These are phyloP conservation scores for Boletus reticulatus DNA, from an alignment of 768 basidiomycete genomes.

Conservation along the genomic window DNA sequence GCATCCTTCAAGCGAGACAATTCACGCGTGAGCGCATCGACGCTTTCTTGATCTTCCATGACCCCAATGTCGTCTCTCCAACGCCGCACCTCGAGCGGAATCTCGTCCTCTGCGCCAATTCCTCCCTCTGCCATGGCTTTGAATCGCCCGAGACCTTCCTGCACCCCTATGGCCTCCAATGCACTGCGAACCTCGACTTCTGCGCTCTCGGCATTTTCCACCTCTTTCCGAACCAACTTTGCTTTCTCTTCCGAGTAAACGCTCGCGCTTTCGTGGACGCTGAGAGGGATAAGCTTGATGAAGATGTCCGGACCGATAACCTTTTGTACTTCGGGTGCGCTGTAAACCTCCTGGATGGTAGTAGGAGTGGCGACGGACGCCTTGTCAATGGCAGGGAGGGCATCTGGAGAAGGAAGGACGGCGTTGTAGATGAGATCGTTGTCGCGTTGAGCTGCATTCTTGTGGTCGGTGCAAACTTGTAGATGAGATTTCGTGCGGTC, in stretches of 20 bases:
- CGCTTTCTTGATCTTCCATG: slow-evolving; percentile 65
- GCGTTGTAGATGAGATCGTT: slow-evolving; percentile 99
- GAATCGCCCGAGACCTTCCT: slow-evolving; percentile 65
- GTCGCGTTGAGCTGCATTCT: slow-evolving; percentile 75
- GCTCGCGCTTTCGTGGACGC: slow-evolving; percentile 93
- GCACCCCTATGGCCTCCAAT: slow-evolving; percentile 80
- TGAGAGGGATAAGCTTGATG: slow-evolving; percentile 80
- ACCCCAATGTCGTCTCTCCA: slow-evolving; percentile 73
- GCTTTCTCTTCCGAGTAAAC: slow-evolving; percentile 99
- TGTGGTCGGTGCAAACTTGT: slow-evolving; percentile 72
- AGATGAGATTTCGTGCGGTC: slow-evolving; percentile 86
- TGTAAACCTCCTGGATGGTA: slow-evolving; percentile 93
- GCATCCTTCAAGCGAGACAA: slow-evolving; percentile 56
- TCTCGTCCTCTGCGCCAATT: slow-evolving; percentile 59
- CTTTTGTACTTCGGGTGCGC: slow-evolving; percentile 87
- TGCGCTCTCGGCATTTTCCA: slow-evolving; percentile 80
- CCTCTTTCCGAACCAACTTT: slow-evolving; percentile 85
- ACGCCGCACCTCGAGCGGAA: slow-evolving; percentile 66
- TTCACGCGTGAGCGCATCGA: slow-evolving; percentile 60
- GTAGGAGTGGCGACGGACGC: slow-evolving; percentile 78
- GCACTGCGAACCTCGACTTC: slow-evolving; percentile 79
- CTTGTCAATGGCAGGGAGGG: slow-evolving; percentile 82
- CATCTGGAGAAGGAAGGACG: slow-evolving; percentile 73
- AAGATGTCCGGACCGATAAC: slow-evolving; percentile 94
- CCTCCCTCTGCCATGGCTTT: slow-evolving; percentile 68